These are phyloP conservation scores for Silybum marianum DNA, from an alignment of 129 eudicot genomes.

Conservation along the genomic window DNA sequence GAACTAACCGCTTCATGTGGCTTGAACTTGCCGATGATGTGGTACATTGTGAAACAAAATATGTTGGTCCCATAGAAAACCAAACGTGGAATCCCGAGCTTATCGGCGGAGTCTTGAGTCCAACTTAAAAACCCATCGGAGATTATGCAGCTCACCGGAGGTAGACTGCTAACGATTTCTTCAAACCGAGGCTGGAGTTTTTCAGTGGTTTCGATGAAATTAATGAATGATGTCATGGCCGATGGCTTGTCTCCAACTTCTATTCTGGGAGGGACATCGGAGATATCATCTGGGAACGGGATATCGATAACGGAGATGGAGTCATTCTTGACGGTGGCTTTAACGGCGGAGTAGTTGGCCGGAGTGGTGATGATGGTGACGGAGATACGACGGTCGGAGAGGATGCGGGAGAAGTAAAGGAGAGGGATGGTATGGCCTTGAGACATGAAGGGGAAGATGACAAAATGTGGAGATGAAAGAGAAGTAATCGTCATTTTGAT, in stretches of 20 bases:
- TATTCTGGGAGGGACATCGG: conserved; percentile 41
- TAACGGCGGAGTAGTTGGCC: conserved; percentile 41
- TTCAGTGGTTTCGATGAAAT: conserved; percentile 37
- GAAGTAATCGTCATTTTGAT: conserved; percentile 26
- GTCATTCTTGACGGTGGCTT: conserved; percentile 27
- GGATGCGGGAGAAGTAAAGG: conserved; percentile 64
- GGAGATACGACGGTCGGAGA: conserved; percentile 44
- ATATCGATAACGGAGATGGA: conserved; percentile 38
- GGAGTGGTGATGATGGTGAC: conserved; percentile 72
- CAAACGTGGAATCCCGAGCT: conserved; percentile 44
- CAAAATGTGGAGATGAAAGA: conserved; percentile 39
- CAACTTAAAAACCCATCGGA: conserved; percentile 63
- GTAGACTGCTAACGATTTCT: conserved; percentile 36
- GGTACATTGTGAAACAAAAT: conserved; percentile 42
- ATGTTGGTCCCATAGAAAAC: conserved; percentile 47
- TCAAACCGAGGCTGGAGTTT: conserved; percentile 52
- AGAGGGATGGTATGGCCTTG: conserved; percentile 81
- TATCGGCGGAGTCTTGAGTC: conserved; percentile 60
- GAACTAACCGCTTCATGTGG: conserved; percentile 35
- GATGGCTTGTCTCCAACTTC: conserved; percentile 50
- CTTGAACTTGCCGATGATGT: conserved; percentile 25
- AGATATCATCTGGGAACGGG: conserved; percentile 40
- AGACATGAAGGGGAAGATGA: conserved; percentile 77
- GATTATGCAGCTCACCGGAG: conserved; percentile 45
- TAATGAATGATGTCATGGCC: conserved; percentile 39